Evolutionary conservation across 2,329 filamentous ascomycete genomes (phyloP).

Genomic region (Curvularia spicifera): DNA sequence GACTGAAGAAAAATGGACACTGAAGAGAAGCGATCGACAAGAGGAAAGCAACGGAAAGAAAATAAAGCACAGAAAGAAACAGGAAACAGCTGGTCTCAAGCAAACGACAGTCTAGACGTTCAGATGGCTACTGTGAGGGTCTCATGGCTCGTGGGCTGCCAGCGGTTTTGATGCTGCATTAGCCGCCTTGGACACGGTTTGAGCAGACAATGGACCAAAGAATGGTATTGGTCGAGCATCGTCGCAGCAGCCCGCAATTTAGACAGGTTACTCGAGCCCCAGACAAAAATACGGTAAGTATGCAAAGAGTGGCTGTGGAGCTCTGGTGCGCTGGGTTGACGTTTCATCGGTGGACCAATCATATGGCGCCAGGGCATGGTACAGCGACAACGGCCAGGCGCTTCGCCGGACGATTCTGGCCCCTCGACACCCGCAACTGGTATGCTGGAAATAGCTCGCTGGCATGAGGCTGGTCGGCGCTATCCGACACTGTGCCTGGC

Average conservation of each 20-base stretch:
- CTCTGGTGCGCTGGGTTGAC: conserved; percentile 20
- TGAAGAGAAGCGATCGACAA: conserved; percentile 47
- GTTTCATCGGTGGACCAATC: conserved; percentile 42
- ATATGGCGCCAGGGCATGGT: conserved; percentile 18
- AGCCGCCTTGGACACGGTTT: conserved; percentile 50
- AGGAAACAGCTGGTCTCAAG: conserved; percentile 33
- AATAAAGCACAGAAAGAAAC: conserved; percentile 31
- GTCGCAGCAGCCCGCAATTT: conserved; percentile 31
- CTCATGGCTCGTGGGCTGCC: conserved; percentile 34
- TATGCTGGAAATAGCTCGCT: conserved; percentile 14
- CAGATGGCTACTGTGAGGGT: conserved; percentile 29
- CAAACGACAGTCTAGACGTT: conserved; percentile 36
- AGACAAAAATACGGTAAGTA: conserved; percentile 21
- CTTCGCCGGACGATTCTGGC: conserved; percentile 26
- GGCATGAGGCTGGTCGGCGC: conserved; percentile 4
- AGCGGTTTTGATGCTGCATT: conserved; percentile 48
- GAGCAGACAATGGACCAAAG: conserved; percentile 37
- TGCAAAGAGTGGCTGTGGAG: conserved; percentile 42
- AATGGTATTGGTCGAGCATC: conserved; percentile 44
- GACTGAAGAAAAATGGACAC: conserved; percentile 29
- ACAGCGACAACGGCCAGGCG: conserved; percentile 23
- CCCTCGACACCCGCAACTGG: conserved; percentile 14
- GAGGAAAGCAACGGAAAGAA: conserved; percentile 27
- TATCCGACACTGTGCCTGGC: conserved; percentile 5
- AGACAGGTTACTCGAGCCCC: conserved; percentile 30